Conservation (phyloP, 148 eudicot species). For the Rhododendron molle region DNA sequence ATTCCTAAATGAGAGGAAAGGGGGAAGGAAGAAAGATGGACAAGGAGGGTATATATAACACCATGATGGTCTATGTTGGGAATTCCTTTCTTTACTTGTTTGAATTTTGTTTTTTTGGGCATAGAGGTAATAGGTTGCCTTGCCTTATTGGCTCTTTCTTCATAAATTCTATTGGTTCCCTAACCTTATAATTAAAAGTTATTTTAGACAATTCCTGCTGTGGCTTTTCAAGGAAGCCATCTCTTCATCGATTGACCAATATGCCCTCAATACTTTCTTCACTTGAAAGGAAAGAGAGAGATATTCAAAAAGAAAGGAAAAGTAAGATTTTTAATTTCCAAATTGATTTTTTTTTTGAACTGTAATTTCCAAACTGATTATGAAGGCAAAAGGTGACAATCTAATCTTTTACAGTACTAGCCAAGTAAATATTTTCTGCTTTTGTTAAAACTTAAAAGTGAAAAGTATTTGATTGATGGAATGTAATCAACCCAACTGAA, state of each 20-base stretch:
- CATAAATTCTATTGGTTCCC: conserved; percentile 10
- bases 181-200: background rate
- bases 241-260: background rate
- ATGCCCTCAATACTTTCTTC: conserved; percentile 21
- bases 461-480: background rate
- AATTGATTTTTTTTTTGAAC: background rate
- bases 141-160: conserved; percentile 22
- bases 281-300: background rate
- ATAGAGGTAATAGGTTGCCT: conserved; percentile 23
- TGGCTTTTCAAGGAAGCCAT: conserved; percentile 11
- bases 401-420: background rate
- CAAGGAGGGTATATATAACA: conserved; percentile 12
- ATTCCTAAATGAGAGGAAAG: background rate
- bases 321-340: background rate
- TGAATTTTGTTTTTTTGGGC: conserved; percentile 22
- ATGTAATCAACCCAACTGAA: background rate
- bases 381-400: background rate
- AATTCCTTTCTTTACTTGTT: conserved; percentile 51
- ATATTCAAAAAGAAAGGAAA: background rate
- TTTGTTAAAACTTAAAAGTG: background rate
- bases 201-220: background rate
- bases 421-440: background rate
- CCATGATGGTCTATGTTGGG: background rate
- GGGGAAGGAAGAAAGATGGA: background rate
- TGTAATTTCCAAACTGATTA: background rate